These are phyloP conservation scores for Russula dissimulans DNA, from an alignment of 768 basidiomycete species.

Conservation along the genomic window DNA sequence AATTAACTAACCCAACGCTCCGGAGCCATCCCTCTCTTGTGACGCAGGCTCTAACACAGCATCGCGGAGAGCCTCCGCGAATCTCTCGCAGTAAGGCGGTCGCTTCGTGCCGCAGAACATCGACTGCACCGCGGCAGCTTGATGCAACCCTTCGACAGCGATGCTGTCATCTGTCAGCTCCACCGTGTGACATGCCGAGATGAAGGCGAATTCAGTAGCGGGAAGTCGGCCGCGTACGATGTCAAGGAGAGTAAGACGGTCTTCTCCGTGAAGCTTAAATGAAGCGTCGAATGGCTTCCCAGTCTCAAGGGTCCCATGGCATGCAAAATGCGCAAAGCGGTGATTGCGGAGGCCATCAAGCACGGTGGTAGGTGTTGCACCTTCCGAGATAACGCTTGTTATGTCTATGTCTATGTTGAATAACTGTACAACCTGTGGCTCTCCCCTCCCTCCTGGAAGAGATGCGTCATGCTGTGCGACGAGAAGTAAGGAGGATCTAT, in stretches of 20 bases:
- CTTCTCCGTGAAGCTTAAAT: not conserved
- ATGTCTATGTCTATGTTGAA: not conserved
- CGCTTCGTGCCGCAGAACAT: too few species aligned
- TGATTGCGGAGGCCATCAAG: not conserved
- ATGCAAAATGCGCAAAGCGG: not conserved
- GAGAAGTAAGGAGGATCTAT: not conserved
- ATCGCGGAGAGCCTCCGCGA: too few species aligned
- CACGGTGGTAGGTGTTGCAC: not conserved
- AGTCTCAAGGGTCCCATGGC: not conserved
- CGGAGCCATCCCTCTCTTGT: too few species aligned
- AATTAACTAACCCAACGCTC: too few species aligned
- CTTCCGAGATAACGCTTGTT: not conserved
- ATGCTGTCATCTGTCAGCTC: not conserved
- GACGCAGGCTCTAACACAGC: too few species aligned
- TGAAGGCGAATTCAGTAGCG: not conserved
- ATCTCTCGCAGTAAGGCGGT: too few species aligned
- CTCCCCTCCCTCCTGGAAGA: not conserved
- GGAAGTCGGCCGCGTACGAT: not conserved
- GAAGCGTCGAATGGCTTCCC: not conserved
- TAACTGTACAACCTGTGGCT: not conserved
- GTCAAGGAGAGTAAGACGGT: not conserved
- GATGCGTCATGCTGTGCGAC: not conserved
- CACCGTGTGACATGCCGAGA: conserved; percentile 5
- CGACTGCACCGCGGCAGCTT: too few species aligned
- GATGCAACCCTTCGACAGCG: too few species aligned